These are phyloP conservation scores for Fistulifera pelliculosa DNA, from an alignment of 108 stramenopile genomes.

Conservation along the genomic window DNA sequence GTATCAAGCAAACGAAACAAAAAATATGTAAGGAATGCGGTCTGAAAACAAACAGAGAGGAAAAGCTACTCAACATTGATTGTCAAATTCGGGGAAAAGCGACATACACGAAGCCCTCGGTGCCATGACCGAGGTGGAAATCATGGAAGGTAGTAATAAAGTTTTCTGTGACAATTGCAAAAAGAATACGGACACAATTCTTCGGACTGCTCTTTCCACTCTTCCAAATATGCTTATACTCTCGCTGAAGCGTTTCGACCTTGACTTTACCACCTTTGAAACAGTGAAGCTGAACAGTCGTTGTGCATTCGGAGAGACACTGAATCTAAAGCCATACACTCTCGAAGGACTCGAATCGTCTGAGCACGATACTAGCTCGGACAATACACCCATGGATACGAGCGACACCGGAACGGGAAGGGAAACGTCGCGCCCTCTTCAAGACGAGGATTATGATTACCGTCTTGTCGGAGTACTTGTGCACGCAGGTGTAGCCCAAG, in stretches of 20 bases:
- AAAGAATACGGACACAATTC: conserved; percentile 87
- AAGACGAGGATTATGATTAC: conserved; percentile 77
- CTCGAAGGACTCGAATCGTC: conserved; percentile 83
- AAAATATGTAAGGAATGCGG: conserved; percentile 91
- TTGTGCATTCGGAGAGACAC: conserved; percentile 84
- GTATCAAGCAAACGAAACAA: conserved; percentile 76
- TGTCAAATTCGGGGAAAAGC: conserved; percentile 90
- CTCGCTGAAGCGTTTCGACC: conserved; percentile 95
- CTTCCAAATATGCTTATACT: conserved; percentile 91
- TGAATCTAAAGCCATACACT: conserved; percentile 94
- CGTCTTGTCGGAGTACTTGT: conserved; percentile 90
- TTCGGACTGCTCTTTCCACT: conserved; percentile 78
- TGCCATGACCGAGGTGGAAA: conserved; percentile 85
- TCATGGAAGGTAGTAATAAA: conserved; percentile 98
- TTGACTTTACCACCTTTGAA: conserved; percentile 96
- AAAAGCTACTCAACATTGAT: conserved; percentile 88
- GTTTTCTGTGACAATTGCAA: conserved; percentile 93
- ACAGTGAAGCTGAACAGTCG: conserved; percentile 98
- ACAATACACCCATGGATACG: conserved; percentile 28
- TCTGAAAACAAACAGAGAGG: conserved; percentile 85
- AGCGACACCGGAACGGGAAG: conserved; percentile 11
- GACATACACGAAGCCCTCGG: conserved; percentile 90
- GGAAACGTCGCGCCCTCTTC: background rate
- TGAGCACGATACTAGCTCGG: conserved; percentile 41
- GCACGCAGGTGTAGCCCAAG: conserved; percentile 96